phyloP scores from a whole-genome alignment of 176 grass and related monocot species.

The Cenchrus americanus region DNA sequence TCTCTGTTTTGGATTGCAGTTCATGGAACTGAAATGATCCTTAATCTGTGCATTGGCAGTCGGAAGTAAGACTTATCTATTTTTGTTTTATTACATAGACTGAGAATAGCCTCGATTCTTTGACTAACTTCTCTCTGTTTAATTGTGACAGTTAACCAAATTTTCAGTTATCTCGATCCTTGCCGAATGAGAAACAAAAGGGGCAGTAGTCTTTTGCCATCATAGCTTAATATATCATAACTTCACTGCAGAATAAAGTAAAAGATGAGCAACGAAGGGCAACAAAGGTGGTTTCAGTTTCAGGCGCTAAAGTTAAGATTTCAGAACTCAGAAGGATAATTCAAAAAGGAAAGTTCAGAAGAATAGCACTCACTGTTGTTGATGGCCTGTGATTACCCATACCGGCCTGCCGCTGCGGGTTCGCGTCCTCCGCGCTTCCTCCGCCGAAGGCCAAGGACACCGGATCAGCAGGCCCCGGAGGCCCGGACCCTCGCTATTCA shows the following conservation, averaged over 20 bases:
- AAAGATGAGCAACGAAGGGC: not conserved
- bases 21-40: not conserved
- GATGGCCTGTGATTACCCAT: not conserved
- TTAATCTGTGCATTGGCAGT: not conserved
- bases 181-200: constrained; percentile 3
- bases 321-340: not conserved
- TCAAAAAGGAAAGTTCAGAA: not conserved
- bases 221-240: not conserved
- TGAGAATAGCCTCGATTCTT: not conserved
- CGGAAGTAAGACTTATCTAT: not conserved
- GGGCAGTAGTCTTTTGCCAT: not conserved
- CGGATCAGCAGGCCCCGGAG: not conserved
- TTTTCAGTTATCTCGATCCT: not conserved
- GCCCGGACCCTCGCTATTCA: not conserved
- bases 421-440: not conserved
- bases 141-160: not conserved
- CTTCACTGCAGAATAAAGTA: not conserved
- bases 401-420: not conserved
- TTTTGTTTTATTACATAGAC: not conserved
- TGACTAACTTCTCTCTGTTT: not conserved
- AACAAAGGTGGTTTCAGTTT: not conserved
- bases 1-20: not conserved
- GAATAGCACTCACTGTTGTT: not conserved
- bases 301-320: not conserved
- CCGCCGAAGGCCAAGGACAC: not conserved